Evolutionary conservation across 495 filamentous ascomycete species (phyloP).

Genomic region (Aspergillus sparsus): DNA sequence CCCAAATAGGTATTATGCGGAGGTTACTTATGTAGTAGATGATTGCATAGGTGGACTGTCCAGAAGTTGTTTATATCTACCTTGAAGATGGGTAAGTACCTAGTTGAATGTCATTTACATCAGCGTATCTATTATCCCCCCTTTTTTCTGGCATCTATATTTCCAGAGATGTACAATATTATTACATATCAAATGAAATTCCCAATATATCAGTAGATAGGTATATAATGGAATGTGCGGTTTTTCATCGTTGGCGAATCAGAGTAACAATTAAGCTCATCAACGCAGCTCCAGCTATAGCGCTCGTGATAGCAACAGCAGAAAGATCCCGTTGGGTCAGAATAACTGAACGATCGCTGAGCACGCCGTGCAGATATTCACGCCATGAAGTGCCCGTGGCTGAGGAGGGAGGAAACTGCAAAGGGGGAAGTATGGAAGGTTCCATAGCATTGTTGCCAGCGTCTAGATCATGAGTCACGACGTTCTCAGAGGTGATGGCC

Average conservation of each 20-base stretch:
- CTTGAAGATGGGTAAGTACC: no score
- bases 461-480: slow-evolving; percentile 11
- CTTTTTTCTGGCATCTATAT: background rate
- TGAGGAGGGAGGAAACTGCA: slow-evolving; percentile 24
- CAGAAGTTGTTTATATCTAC: no score
- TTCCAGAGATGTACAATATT: slow-evolving; percentile 1
- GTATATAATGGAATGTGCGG: background rate
- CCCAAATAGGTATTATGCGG: no score
- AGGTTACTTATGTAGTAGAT: no score
- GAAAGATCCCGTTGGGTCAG: slow-evolving; percentile 76
- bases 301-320: slow-evolving; percentile 66
- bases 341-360: slow-evolving; percentile 69
- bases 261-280: slow-evolving; percentile 61
- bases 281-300: slow-evolving; percentile 68
- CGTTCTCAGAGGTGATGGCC: slow-evolving; percentile 9
- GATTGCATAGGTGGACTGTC: no score
- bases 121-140: no score
- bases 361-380: slow-evolving; percentile 49
- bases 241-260: slow-evolving; percentile 48
- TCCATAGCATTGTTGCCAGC: slow-evolving; percentile 16
- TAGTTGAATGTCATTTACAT: no score
- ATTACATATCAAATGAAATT: slow-evolving; percentile 4
- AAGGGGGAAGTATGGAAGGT: slow-evolving; percentile 30
- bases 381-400: slow-evolving; percentile 50
- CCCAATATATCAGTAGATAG: background rate